Evolutionary conservation across 805 yeast species (phyloP), one percentile per base, ranked within the genome.

Genomic region (Jamesozyma piceae): DNA sequence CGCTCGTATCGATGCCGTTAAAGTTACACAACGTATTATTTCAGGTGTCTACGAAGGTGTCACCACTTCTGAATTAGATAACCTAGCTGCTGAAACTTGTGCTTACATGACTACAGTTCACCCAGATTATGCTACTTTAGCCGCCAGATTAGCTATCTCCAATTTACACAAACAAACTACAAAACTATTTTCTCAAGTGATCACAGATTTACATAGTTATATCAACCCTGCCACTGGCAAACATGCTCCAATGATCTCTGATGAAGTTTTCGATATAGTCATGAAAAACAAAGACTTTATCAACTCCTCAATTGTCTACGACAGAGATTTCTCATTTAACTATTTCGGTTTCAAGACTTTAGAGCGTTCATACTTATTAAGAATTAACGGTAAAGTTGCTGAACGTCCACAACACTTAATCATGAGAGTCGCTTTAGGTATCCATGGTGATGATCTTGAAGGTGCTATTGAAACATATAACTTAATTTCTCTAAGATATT

Each of bases 41-140:
- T 77, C 92, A 13, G 98, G 98, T 63, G 96, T 92, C 43, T 92
- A 90, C 65, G 94, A 87, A 58, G 97, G 97, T 57, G 98, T 92
- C 41, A 88, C 90, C 57, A 92, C 97, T 43, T 75, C 82, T 47
- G 97, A 92, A 64, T 69, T 83, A 46, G 88, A 80, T 53, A 78
- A 80, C 55, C 64, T 82, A 41, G 89, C 97, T 38, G 97, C 97
- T 35, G 98, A 92, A 67, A 88, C 96, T 30, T 95, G 96, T 44
- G 97, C 97, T 35, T 84, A 82, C 60, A 86, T 92, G 96, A 88
- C 97, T 45, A 90, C 97, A 11, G 77, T 85, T 49, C 97, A 90
- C 64, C 97, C 97, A n/a, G 97, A 92, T 67, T 89, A 90, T 57
- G 96, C 97, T 22, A 78, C 80, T 35, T 73, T 88, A 54, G 97